phyloP scores from a whole-genome alignment of 2,329 filamentous ascomycete genomes.

The Bipolaris sorokiniana region DNA sequence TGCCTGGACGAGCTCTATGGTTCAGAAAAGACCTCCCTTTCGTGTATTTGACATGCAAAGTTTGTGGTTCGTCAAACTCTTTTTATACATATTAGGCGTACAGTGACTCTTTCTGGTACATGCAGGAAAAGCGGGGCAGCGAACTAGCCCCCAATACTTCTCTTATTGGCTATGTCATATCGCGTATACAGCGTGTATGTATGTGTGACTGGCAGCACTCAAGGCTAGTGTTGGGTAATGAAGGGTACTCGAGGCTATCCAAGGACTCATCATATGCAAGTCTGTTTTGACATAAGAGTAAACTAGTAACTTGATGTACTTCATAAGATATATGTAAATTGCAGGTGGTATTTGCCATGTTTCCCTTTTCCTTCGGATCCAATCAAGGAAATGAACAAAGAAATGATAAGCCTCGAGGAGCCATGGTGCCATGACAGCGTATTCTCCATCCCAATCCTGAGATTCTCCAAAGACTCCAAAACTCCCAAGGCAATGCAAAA shows the following conservation, averaged over 20 bases:
- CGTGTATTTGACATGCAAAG: neutral
- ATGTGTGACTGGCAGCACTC: neutral
- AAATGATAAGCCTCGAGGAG: neutral
- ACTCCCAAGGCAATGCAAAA: neutral
- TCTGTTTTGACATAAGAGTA: neutral
- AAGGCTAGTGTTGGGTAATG: neutral
- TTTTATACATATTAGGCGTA: neutral
- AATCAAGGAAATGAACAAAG: neutral
- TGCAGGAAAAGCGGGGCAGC: slow-evolving; percentile 8
- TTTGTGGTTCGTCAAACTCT: neutral
- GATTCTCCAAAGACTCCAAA: neutral
- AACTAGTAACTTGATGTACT: neutral
- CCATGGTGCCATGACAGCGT: neutral
- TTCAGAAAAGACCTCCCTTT: neutral
- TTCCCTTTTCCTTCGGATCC: neutral
- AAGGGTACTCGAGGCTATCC: neutral
- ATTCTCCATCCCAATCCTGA: neutral
- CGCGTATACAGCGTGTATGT: neutral
- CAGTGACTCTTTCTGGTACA: slow-evolving; percentile 7
- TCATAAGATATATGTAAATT: neutral
- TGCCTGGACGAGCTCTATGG: too few relatives aligned
- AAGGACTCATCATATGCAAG: neutral
- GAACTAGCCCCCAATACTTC: neutral
- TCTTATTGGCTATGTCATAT: neutral
- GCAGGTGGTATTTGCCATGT: neutral